phyloP scores from a whole-genome alignment of 306 rosid genomes.

The Aeschynomene evenia region DNA sequence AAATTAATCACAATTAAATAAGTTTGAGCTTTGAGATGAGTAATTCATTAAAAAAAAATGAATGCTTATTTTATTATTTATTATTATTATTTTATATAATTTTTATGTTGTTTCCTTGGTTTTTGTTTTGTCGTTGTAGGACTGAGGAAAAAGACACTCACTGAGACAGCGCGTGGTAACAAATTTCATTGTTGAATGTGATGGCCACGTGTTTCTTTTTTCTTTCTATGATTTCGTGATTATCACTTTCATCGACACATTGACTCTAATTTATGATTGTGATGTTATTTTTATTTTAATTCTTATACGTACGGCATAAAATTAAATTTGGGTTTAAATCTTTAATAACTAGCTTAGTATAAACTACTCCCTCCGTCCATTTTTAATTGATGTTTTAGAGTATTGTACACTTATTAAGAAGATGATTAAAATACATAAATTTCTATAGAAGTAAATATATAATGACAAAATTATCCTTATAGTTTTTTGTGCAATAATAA shows the following conservation, averaged over 20 bases:
- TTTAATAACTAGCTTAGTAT: too few species aligned
- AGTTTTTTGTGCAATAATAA: too few species aligned
- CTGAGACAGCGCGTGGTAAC: constrained; percentile 17
- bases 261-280: background rate
- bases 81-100: background rate
- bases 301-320: background rate
- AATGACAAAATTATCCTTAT: too few species aligned
- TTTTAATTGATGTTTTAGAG: too few species aligned
- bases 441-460: too few species aligned
- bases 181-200: constrained; percentile 1
- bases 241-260: background rate
- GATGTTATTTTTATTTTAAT: background rate
- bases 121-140: constrained; percentile 36
- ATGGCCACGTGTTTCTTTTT: background rate
- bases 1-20: too few species aligned
- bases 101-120: constrained; percentile 20
- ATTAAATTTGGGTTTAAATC: background rate
- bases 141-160: background rate
- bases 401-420: too few species aligned
- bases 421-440: too few species aligned
- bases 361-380: too few species aligned
- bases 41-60: too few species aligned
- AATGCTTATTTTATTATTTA: too few species aligned
- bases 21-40: too few species aligned
- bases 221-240: background rate